Evolutionary conservation across 139 green algal genomes (phyloP).

Genomic region (Chlamydomonas eustigma): DNA sequence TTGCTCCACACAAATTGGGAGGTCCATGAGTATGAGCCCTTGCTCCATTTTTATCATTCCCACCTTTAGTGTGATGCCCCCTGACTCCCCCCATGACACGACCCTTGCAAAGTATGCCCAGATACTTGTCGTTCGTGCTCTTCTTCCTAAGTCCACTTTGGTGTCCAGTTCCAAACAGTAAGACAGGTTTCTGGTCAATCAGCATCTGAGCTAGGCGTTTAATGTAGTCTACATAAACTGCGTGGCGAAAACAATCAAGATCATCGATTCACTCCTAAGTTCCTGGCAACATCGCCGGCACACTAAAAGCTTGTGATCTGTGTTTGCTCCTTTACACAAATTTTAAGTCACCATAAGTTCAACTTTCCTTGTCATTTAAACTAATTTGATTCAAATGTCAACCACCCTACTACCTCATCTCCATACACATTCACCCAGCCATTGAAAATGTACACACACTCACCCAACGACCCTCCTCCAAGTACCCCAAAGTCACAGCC

Average conservation of each 20-base stretch:
- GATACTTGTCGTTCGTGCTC: background rate
- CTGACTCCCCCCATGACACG: background rate
- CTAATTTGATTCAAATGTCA: too few species aligned
- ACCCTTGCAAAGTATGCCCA: background rate
- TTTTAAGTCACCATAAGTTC: too few species aligned
- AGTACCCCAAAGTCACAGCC: conserved; percentile 12
- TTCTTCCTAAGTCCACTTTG: conserved; percentile 5
- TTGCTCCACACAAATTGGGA: too few species aligned
- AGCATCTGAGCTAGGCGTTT: background rate
- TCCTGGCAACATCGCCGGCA: too few species aligned
- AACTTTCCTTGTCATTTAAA: too few species aligned
- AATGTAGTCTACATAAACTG: conserved; percentile 14
- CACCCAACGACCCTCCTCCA: conserved; percentile 1
- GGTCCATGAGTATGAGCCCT: too few species aligned
- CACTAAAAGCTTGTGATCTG: too few species aligned
- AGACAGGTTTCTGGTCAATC: background rate
- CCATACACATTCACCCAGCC: background rate
- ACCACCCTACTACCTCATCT: too few species aligned
- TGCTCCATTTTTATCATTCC: too few species aligned
- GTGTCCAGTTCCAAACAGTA: conserved; percentile 3
- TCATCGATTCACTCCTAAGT: too few species aligned
- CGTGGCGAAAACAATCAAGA: too few species aligned
- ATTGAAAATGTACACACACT: conserved; percentile 2
- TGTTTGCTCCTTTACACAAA: too few species aligned
- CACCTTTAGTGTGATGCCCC: conserved; percentile 2